Evolutionary conservation across 1,139 yeast species (phyloP), one percentile per base, ranked within the genome.

Genomic region (Candida neerlandica): DNA sequence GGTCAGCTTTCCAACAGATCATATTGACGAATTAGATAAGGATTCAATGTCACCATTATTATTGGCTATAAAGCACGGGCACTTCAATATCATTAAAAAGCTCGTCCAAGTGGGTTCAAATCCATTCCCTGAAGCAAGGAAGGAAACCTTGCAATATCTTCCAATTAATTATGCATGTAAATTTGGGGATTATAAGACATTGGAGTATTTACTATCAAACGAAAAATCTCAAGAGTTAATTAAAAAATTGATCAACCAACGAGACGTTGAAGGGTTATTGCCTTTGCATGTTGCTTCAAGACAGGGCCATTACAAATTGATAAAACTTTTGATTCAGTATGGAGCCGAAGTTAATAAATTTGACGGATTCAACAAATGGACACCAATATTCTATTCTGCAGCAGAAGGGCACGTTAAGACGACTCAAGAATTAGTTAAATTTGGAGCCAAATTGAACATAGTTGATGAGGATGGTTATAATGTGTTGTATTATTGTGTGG

Each of bases 141-240:
- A 80, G 39, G 69, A 70, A 19, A 77, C 71, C 50, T 75, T 81
- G 26, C 82, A 78, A 54, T 90, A 91, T 62, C 78, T 90, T 43
- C 98, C 99, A 0, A 75, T 94, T 39, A 90, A 89, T 60, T 83
- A 88, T 62, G 97, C 98, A 1, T 94, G 99, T 66, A 87, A 88
- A 60, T 81, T 82, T 54, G 97, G 97, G 7, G 85, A 89, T 57
- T 81, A 78, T 56, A 82, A 81, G 50, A 86, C 90, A 3, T 86
- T 90, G 19, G 81, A 86, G 57, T 73, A 83, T 53, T 70, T 91
- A 19, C 69, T 75, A 46, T 62, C 77, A 44, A 56, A 68, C 50
- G 56, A 67, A 54, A 51, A 62, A 49, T 55, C 67, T n/a, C 56
- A 69, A 53, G 60, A 61, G 2, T 41, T 50, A 19, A 47, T 48